Evolutionary conservation across 805 yeast species (phyloP), one percentile per base, ranked within the genome.

Genomic region (Starmerella davenportii): DNA sequence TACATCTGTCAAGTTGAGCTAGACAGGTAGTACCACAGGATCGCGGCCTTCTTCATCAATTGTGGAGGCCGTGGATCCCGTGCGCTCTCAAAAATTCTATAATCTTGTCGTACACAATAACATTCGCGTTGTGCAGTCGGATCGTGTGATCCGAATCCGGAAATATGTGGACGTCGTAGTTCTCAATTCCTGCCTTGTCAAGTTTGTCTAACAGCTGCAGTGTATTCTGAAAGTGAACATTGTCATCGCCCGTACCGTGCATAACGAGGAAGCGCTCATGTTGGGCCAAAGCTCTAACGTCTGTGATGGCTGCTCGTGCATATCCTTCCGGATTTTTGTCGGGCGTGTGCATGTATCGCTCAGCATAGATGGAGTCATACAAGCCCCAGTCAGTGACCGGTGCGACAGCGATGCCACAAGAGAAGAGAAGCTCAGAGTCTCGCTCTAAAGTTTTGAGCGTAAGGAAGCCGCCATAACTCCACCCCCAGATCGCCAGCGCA

Each of bases 211-310:
- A 53, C 29, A 90, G 62, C 54, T 75, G 73, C 43, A 82, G 64
- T 32, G 87, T 70, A 60, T 90, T 81, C 56, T 90, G 98, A 58
- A 85, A 72, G 59, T 90, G 96, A 34, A 90, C 98, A 51, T 90
- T 90, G 58, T 90, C 98, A 59, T 90, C 98, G 4, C 95, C 94
- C 0, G 95, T 76, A 1, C 98, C 98, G 54, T 87, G 98, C 81
- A 87, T 81, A 28, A 90, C 55, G 43, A 90, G 58, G 52, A 90
- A 82, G 51, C 96, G 65, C 35, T 66, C 66, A 7, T 66, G 68
- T 34, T 63, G 52, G n/a, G 65, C 72, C 46, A 90, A 67, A 9
- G 65, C 66, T 1, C 68, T 65, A 18, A 69, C 69, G 37, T 78
- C 62, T 37, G 62, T 60, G 24, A 87, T 74, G 1, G 74, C 64